Conservation (phyloP, 2,329 filamentous ascomycete species). For the Cordyceps cateniannulata region DNA sequence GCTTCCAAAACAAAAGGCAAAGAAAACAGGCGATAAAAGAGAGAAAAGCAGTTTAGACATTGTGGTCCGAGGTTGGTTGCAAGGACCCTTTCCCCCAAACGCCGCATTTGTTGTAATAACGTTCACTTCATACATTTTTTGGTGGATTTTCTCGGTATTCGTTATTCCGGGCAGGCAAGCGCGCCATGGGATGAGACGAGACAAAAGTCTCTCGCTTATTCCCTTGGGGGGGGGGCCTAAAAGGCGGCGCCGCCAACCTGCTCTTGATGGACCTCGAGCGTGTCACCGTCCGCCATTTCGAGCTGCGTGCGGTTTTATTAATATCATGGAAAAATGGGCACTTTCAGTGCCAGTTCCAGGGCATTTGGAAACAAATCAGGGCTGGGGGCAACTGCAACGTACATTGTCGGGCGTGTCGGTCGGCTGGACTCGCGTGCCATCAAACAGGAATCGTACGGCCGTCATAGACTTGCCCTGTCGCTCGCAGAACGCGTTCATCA, state of each 20-base stretch:
- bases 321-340: background rate
- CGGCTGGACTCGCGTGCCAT: slow-evolving; percentile 85
- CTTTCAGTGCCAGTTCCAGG: background rate
- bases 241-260: slow-evolving; percentile 67
- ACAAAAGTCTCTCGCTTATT: background rate
- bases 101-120: slow-evolving; percentile 10
- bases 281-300: slow-evolving; percentile 94
- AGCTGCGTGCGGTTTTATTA: slow-evolving; percentile 49
- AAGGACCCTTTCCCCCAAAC: slow-evolving; percentile 9
- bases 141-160: background rate
- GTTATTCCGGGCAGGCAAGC: background rate
- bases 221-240: background rate
- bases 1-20: background rate
- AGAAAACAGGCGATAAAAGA: background rate
- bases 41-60: slow-evolving; percentile 8
- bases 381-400: slow-evolving; percentile 39
- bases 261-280: slow-evolving; percentile 94
- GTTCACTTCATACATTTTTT: slow-evolving; percentile 10
- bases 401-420: slow-evolving; percentile 88
- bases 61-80: background rate
- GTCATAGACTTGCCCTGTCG: slow-evolving; percentile 80
- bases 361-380: background rate
- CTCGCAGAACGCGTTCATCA: slow-evolving; percentile 98
- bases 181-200: background rate
- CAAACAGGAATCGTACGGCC: slow-evolving; percentile 91